Base-by-base conservation (phyloP, 371 early-diverging fungal species). In the Syncephalastrum sp. region DNA sequence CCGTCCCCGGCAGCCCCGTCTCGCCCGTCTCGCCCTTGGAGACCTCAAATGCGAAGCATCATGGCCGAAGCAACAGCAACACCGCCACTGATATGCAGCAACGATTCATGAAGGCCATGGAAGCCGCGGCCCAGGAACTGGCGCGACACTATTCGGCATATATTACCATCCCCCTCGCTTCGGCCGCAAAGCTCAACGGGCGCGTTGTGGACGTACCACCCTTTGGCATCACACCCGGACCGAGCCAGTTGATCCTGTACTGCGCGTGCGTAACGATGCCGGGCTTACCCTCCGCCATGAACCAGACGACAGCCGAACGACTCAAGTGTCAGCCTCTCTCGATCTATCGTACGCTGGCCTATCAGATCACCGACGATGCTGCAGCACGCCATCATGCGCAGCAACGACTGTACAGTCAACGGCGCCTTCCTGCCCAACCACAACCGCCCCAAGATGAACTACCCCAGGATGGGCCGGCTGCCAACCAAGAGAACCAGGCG, bases 241-340 rank as follows among this genome's bases (percentile, higher is more conserved):
- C 74, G 25, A 71, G 72, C 33, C 74, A 73, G 33, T 51, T 77
- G 7, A 63, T 77, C 23, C 46, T 77, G 10, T 77, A 71, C 46
- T 69, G 59, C 45, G 67, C 69, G 5, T 61, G 63, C 46, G 62
- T 77, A 14, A 65, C 60, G 4, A 56, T 62, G 4, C 65, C 74
- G 3, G 74, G 70, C 3, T 67, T 64, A 13, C 44, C 57, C 19
- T 63, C 68, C 24, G 72, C 71, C 4, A 71, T 77, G 44, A 77
- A 74, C 42, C 64, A 70, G 16, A 65, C 70, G 17, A 13, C 55
- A 0, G 49, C 69, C 4, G 70, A 70, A 49, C 47, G 60, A 0
- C 54, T 71, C 24, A 69, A 69, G 56, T 77, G 74, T 42, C n/a
- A 69, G 5, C 72, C 77, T 2, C 59, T 71, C 8, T 56, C 71